Conservation (phyloP, 2,329 filamentous ascomycete species). For the Penicillium expansum region DNA sequence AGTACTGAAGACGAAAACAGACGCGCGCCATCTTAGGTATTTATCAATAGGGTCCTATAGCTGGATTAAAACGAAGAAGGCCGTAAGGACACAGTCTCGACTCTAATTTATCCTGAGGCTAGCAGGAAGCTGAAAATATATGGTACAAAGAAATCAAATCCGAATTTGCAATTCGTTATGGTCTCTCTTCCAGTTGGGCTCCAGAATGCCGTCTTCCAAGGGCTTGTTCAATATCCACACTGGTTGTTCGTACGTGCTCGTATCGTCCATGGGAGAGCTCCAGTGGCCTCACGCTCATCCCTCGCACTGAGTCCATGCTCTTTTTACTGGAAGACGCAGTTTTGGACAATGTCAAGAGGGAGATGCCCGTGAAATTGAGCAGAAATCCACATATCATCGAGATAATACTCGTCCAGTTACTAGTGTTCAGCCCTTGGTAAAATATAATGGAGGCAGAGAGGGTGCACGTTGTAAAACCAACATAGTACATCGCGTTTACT, state of each 20-base stretch:
- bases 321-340: neutral
- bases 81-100: too few relatives aligned
- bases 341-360: conserved; percentile 63
- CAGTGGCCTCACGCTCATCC: neutral
- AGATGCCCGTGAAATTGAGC: conserved; percentile 91
- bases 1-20: too few relatives aligned
- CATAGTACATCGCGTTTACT: conserved; percentile 94
- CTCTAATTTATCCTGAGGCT: too few relatives aligned
- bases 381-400: conserved; percentile 91
- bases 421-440: conserved; percentile 93
- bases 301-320: neutral
- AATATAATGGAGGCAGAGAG: conserved; percentile 93
- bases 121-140: too few relatives aligned
- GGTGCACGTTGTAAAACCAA: conserved; percentile 93
- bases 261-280: neutral
- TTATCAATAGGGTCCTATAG: too few relatives aligned
- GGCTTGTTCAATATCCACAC: neutral
- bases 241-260: neutral
- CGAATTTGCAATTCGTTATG: neutral
- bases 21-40: too few relatives aligned
- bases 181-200: neutral
- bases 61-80: too few relatives aligned
- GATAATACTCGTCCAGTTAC: conserved; percentile 83
- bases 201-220: neutral
- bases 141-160: too few relatives aligned